These are phyloP conservation scores for Monilinia polystroma DNA, from an alignment of 2,329 filamentous ascomycete species.

Conservation along the genomic window DNA sequence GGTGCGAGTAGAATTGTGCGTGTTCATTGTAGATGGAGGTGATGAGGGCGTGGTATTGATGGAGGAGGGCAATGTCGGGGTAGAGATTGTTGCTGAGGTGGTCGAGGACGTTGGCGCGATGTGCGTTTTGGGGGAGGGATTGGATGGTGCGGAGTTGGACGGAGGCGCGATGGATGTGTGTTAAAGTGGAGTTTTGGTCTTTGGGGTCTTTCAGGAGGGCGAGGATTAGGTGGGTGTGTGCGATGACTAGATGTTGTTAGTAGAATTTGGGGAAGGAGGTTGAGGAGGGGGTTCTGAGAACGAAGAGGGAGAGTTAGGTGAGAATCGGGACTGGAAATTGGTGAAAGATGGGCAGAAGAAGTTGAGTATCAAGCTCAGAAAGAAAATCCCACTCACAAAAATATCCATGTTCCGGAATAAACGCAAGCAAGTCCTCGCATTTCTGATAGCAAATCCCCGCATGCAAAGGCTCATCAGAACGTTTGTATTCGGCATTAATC, in stretches of 20 bases:
- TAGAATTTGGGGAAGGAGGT: neutral
- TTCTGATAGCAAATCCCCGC: conserved; percentile 1
- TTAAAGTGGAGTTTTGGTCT: neutral
- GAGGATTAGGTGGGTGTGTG: conserved; percentile 3
- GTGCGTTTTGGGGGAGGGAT: neutral
- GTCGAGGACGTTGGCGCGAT: neutral
- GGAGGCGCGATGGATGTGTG: neutral
- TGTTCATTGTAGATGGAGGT: neutral
- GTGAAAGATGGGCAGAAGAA: neutral
- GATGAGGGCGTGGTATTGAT: neutral
- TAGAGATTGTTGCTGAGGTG: neutral
- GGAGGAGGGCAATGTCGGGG: neutral
- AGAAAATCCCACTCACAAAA: neutral
- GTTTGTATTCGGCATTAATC: neutral
- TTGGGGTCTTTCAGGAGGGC: neutral
- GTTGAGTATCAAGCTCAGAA: accelerated
- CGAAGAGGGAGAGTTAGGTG: neutral
- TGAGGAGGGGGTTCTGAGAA: neutral
- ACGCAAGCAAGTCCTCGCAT: neutral
- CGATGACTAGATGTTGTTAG: neutral
- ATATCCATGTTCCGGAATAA: neutral
- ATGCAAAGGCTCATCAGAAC: neutral
- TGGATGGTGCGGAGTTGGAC: neutral
- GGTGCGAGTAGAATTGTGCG: neutral
- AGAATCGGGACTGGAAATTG: neutral